Evolutionary conservation across 1,284 basidiomycete genomes (phyloP), one percentile per base, ranked within the genome.

Genomic region (Trichosporon faecale): DNA sequence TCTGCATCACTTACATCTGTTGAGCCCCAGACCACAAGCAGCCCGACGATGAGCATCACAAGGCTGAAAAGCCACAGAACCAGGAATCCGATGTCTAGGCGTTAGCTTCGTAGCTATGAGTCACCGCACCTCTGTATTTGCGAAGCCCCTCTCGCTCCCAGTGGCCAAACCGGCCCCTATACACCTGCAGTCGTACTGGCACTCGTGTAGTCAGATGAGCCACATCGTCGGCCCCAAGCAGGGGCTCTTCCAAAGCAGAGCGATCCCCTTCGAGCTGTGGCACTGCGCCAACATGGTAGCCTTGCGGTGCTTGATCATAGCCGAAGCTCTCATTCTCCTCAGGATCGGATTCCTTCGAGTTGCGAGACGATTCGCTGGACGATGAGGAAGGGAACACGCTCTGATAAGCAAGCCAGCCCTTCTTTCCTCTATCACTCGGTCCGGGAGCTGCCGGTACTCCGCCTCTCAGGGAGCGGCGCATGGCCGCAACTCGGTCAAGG

Each of bases 351-450:
- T 78, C 74, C 73, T 81, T 79, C 14, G 82, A 80, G 64, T 77
- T 78, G 49, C 79, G 77, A 18, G 67, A 69, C 0, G 74, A 74
- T 18, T 78, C 76, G 46, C 75, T 76, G 4, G 76, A 78, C 0
- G 80, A 81, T 0, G 77, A 78, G 7, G 82, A 75, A 0, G 83
- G 84, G 55, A 83, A 84, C 16, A 83, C 75, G 66, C 80, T 82
- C 68, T 84, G 83, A 75, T 85, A 82, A 2, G 83, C 83, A 1
- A 83, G 72, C 84, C 84, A 85, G 3, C 83, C 83, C 68, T 78
- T 79, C 68, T 78, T 79, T 57, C 29, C 69, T 61, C 72, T 68
- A 21, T 60, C 23, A 37, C 64, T n/a, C 64, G 35, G n/a, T 16
- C 27, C 46, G 9, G 57, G 18, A 6, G 29, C 29, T 8, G 6